Base-by-base conservation (phyloP, 306 rosid genomes). In the Vigna reflexopilosa region DNA sequence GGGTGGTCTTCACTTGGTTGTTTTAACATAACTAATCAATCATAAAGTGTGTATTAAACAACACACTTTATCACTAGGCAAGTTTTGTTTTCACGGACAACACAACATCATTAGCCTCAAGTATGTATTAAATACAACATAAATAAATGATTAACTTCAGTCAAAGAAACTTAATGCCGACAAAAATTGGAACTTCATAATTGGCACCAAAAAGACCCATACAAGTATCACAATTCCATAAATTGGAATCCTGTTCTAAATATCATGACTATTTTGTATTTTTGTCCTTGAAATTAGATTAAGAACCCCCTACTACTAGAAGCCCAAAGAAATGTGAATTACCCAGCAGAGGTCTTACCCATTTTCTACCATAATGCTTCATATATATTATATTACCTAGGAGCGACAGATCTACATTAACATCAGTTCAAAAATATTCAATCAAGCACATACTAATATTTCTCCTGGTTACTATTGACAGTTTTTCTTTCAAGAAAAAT, bases 401-500 rank as follows among this genome's bases (percentile, higher is more conserved):
- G 9, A 66, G 30, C 61, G 4, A 55, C 6, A 19, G 30, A 55
- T 55, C 32, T 51, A 54, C 36, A 67, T 67, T 40, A 24, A 6
- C n/a, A 36, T 57, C 49, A 38, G 30, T 48, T 66, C 0, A 30
- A 63, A 70, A 72, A 65, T 47, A 2, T 10, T 24, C 19, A 77
- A 72, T 24, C 19, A 77, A 72, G 34, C n/a, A 17, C 15, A 6
- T 12, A 57, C 26, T 51, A 76, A 36, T 36, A 73, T 38, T 30
- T 42, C 57, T 71, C 54, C 34, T n/a, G 9, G 14, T 44, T 44
- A 54, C 48, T 30, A 24, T 81, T 76, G 28, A 76, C 52, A 10
- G 38, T 32, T 50, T 72, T 47, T 66, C 61, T 50, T 72, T 44
- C 38, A 76, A 22, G 38, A 44, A 68, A 50, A 75, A 17, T 75